Percentiles rank a stretch among this genome's conserved stretches.
These are phyloP conservation scores for Clarireedia monteithiana DNA, from an alignment of 2,329 filamentous ascomycete genomes.

Conservation along the genomic window DNA sequence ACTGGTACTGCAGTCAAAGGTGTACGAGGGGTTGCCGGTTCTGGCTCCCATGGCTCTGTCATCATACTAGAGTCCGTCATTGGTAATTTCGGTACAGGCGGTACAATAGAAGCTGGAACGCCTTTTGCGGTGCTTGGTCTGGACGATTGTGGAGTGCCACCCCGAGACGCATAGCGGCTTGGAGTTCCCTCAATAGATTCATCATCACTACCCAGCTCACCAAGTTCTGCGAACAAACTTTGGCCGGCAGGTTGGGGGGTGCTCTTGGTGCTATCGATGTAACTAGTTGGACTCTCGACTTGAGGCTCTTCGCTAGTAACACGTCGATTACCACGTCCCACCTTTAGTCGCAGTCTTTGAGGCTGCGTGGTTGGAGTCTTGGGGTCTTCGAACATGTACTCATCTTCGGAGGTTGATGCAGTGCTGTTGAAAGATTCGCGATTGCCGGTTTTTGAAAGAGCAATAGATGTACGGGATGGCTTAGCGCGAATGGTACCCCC, in stretches of 20 bases:
- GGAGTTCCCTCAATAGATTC: slow-evolving; percentile 50
- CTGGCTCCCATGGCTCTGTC: slow-evolving; percentile 48
- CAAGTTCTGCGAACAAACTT: slow-evolving; percentile 86
- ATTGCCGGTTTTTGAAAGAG: slow-evolving; percentile 42
- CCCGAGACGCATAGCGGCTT: slow-evolving; percentile 38
- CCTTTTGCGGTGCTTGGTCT: slow-evolving; percentile 27
- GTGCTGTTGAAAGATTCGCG: slow-evolving; percentile 75
- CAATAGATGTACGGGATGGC: slow-evolving; percentile 31
- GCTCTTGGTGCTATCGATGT: slow-evolving; percentile 40
- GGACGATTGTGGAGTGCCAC: slow-evolving; percentile 37
- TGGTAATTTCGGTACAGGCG: slow-evolving; percentile 39
- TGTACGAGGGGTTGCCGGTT: slow-evolving; percentile 10
- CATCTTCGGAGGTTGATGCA: slow-evolving; percentile 76
- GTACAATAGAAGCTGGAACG: slow-evolving; percentile 38
- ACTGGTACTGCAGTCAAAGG: slow-evolving; percentile 18
- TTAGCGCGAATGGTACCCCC: slow-evolving; percentile 32
- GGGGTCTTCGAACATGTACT: slow-evolving; percentile 56
- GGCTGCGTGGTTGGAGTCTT: slow-evolving; percentile 61
- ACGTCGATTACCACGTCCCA: slow-evolving; percentile 55
- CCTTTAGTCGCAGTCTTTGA: slow-evolving; percentile 62
- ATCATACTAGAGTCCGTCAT: slow-evolving; percentile 56
- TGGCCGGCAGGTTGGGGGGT: slow-evolving; percentile 52
- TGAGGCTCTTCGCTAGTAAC: slow-evolving; percentile 51
- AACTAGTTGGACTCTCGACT: slow-evolving; percentile 51
- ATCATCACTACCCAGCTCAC: slow-evolving; percentile 65